Base-by-base conservation (phyloP, 2,329 filamentous ascomycete species). In the Penicillium hordei region DNA sequence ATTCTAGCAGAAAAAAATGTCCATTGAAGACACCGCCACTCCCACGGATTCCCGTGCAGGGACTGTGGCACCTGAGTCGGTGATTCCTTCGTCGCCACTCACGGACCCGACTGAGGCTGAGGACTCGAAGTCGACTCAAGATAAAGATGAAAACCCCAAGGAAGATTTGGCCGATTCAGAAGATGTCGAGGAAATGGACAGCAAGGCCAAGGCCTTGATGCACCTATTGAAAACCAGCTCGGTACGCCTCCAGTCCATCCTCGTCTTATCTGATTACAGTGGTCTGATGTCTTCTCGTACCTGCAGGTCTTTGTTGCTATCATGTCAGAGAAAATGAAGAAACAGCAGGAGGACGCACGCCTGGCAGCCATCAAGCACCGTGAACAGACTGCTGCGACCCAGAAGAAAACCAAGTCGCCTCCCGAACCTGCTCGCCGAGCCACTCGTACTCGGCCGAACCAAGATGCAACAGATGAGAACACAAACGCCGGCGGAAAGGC, bases 311-410 rank as follows among this genome's bases (percentile, higher is more conserved):
- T 79, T 53, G 78, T 79, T 15, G 76, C 78, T 2, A 79, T 80
- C 36, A 80, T 80, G 78, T 76, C 77, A 23, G 78, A 80, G 49
- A 79, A 78, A 57, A 80, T 80, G 78, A 78, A 78, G 59, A 76
- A 75, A 50, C 78, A 79, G 48, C 75, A 78, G 58, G 78, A 80
- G 52, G 71, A 78, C 42, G 76, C 76, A 7, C 68, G 64, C 46
- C 68, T 72, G 39, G 71, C 72, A 42, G 75, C 72, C 0, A 69
- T 73, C 9, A 77, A 73, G 45, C 62, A 58, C 21, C 59, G 57
- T 31, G 56, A 65, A 58, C 66, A 71, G 58, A 56, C 66, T 17
- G 60, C 67, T 1, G 60, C 68, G 19, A 62, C 66, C 13, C 58
- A 65, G 27, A 70, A 71, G 29, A 69, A 71, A 19, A 57, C 68